Evolutionary conservation across 805 yeast genomes (phyloP).

Genomic region (Debaryomyces prosopidis): DNA sequence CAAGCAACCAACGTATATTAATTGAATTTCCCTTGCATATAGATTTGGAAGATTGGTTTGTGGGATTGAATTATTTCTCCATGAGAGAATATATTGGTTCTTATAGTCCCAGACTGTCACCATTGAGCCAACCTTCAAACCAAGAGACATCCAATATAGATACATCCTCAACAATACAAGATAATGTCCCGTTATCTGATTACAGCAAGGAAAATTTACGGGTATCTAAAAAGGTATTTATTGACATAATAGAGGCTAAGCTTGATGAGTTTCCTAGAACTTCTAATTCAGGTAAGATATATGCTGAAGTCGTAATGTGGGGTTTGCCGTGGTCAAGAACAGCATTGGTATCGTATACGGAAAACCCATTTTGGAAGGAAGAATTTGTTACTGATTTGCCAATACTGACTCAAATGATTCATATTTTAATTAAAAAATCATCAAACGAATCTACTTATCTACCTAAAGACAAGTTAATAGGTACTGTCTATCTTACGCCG

Average conservation of each 20-base stretch:
- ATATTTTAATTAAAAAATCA: constrained; percentile 45
- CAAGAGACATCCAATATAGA: neutral
- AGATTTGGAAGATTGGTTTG: constrained; percentile 77
- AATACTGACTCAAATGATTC: constrained; percentile 51
- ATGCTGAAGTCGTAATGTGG: constrained; percentile 75
- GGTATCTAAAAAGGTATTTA: constrained; percentile 50
- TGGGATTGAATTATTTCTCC: constrained; percentile 64
- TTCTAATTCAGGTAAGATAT: constrained; percentile 36
- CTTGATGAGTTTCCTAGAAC: constrained; percentile 30
- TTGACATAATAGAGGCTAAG: constrained; percentile 68
- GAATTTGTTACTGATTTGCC: constrained; percentile 64
- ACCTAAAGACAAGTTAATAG: constrained; percentile 44
- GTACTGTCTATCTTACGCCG: constrained; percentile 56
- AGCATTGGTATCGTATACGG: constrained; percentile 50
- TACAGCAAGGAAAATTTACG: constrained; percentile 43
- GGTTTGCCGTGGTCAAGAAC: constrained; percentile 78
- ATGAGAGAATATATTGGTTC: constrained; percentile 54
- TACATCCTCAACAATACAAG: neutral
- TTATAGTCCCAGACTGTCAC: constrained; percentile 10
- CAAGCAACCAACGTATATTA: constrained; percentile 44
- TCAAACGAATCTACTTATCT: constrained; percentile 22
- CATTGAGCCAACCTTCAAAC: neutral
- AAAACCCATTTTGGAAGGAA: constrained; percentile 83
- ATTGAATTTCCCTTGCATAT: constrained; percentile 65
- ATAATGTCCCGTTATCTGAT: constrained; percentile 11